Conservation (phyloP, 495 filamentous ascomycete genomes). For the Aspergillus ostianus region DNA sequence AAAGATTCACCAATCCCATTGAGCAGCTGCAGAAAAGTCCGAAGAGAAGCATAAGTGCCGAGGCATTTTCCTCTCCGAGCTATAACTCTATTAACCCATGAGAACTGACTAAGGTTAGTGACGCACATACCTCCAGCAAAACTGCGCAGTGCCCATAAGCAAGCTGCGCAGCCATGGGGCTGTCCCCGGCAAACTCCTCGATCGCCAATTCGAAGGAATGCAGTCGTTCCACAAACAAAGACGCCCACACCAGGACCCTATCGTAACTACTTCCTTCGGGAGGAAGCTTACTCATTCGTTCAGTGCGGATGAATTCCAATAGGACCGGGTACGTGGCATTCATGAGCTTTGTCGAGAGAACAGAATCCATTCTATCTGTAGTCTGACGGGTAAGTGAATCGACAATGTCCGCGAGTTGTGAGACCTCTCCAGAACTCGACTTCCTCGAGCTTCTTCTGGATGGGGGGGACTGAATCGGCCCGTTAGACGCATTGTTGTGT, state of each 20-base stretch:
- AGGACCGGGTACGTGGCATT: slow-evolving; percentile 7
- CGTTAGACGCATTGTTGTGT: not conserved
- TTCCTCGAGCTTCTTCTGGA: slow-evolving; percentile 1
- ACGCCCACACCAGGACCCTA: slow-evolving; percentile 36
- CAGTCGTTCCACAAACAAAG: slow-evolving; percentile 18
- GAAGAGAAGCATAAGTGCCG: slow-evolving; percentile 33
- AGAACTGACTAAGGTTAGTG: not conserved
- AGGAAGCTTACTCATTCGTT: slow-evolving; percentile 39
- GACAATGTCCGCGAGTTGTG: not conserved
- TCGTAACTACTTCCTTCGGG: slow-evolving; percentile 41
- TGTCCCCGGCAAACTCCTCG: slow-evolving; percentile 33
- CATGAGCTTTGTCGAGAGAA: not conserved
- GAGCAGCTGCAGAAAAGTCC: slow-evolving; percentile 38
- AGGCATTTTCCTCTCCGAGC: slow-evolving; percentile 36
- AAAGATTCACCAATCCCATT: slow-evolving; percentile 29
- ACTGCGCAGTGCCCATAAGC: slow-evolving; percentile 37
- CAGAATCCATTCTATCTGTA: not conserved
- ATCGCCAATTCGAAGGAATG: slow-evolving; percentile 34
- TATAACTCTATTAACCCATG: slow-evolving; percentile 4
- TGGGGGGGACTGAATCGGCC: not conserved
- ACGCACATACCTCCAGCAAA: slow-evolving; percentile 30
- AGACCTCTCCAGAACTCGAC: not conserved
- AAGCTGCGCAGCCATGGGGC: slow-evolving; percentile 35
- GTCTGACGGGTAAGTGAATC: not conserved
- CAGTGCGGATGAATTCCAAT: slow-evolving; percentile 23